Percentiles rank a stretch among this genome's conserved stretches.
Conservation (phyloP, 164 flowering plant species). For the Umbilicus rupestris region DNA sequence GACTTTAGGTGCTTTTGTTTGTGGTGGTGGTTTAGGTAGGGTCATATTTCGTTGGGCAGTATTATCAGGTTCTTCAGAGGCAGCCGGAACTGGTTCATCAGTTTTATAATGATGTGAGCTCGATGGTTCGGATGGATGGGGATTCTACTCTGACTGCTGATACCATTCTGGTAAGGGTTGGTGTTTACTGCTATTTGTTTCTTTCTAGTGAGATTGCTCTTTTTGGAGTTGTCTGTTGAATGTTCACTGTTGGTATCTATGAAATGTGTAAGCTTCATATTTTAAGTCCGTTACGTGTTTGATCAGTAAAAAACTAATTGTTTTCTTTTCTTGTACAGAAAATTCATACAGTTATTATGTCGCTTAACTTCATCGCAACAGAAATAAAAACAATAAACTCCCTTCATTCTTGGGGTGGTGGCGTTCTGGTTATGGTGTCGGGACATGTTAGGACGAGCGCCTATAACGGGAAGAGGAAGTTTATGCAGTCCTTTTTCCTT, state of each 20-base stretch:
- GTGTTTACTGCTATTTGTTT: background rate
- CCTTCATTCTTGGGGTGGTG: slow-evolving; percentile 76
- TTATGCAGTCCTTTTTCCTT: slow-evolving; percentile 78
- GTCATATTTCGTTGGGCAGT: slow-evolving; percentile 73
- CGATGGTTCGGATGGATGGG: slow-evolving; percentile 77
- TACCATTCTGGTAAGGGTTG: slow-evolving; percentile 46
- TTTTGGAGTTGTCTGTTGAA: background rate
- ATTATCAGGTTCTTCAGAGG: slow-evolving; percentile 65
- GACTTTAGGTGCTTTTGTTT: background rate
- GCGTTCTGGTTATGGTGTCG: slow-evolving; percentile 70
- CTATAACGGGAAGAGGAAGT: slow-evolving; percentile 44
- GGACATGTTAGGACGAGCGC: slow-evolving; percentile 62
- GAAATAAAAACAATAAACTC: slow-evolving; percentile 75
- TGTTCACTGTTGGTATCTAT: too few species aligned
- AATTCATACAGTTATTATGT: slow-evolving; percentile 58
- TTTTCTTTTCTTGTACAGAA: slow-evolving; percentile 44
- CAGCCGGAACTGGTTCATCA: slow-evolving; percentile 68
- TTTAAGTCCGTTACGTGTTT: background rate
- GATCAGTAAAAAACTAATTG: too few species aligned
- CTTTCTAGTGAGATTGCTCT: background rate
- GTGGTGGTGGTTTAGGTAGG: slow-evolving; percentile 49
- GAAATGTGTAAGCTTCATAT: background rate
- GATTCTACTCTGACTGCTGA: slow-evolving; percentile 35
- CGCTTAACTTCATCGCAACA: slow-evolving; percentile 56
- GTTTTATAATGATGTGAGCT: slow-evolving; percentile 73